Evolutionary conservation across 805 yeast genomes (phyloP).

Genomic region (Pichia thaimueangensis): DNA sequence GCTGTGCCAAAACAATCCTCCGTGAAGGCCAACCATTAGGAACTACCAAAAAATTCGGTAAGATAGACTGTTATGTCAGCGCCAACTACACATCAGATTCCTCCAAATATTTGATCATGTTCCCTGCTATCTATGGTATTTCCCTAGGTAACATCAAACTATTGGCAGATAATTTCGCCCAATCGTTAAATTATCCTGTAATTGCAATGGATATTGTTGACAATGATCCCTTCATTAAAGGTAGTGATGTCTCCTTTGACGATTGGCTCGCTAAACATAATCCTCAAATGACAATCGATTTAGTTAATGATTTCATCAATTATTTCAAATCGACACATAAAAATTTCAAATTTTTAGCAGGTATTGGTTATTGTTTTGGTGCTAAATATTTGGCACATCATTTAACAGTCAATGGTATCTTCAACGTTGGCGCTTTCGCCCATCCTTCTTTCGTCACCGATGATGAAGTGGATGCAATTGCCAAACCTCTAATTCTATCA

Average conservation of each 20-base stretch:
- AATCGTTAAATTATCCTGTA: slow-evolving; percentile 51
- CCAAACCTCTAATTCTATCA: slow-evolving; percentile 59
- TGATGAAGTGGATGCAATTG: slow-evolving; percentile 56
- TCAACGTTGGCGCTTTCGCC: slow-evolving; percentile 63
- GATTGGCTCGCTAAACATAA: slow-evolving; percentile 40
- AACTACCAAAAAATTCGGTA: slow-evolving; percentile 33
- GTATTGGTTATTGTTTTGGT: slow-evolving; percentile 81
- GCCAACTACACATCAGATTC: slow-evolving; percentile 35
- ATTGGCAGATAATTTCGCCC: slow-evolving; percentile 61
- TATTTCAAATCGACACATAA: slow-evolving; percentile 35
- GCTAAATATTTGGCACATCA: slow-evolving; percentile 62
- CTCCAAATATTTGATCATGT: slow-evolving; percentile 48
- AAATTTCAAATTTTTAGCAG: slow-evolving; percentile 44
- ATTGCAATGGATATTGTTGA: slow-evolving; percentile 71
- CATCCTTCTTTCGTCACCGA: slow-evolving; percentile 74
- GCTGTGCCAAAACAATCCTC: slow-evolving; percentile 11
- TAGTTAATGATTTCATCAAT: slow-evolving; percentile 43
- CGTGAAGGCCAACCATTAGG: slow-evolving; percentile 43
- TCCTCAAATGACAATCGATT: slow-evolving; percentile 40
- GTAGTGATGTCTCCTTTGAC: slow-evolving; percentile 14
- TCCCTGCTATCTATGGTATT: slow-evolving; percentile 68
- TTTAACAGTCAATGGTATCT: slow-evolving; percentile 30
- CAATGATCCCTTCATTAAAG: slow-evolving; percentile 41
- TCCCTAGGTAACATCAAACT: slow-evolving; percentile 50
- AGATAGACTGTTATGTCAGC: slow-evolving; percentile 40